Evolutionary conservation across 352 stramenopile genomes (phyloP).

Genomic region (Globisporangium rhizosaccharum): DNA sequence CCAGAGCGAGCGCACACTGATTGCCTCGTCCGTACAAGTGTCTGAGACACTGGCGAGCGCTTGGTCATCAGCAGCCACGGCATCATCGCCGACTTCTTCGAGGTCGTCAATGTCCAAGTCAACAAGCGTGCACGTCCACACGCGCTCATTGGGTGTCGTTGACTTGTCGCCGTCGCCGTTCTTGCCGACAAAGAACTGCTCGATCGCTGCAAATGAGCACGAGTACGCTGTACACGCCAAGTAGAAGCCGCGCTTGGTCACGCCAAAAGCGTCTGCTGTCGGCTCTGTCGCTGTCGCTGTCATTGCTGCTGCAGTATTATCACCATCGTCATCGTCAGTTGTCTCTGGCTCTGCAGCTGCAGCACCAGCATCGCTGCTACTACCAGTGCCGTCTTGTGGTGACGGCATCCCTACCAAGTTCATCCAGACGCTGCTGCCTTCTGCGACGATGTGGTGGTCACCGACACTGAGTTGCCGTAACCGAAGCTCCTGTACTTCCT

Average conservation of each 20-base stretch:
- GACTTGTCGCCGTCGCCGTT: neutral
- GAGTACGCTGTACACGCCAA: constrained; percentile 21
- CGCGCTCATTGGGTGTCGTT: neutral
- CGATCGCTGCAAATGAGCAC: constrained; percentile 24
- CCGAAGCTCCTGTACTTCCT: constrained; percentile 18
- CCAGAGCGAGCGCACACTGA: constrained; percentile 7
- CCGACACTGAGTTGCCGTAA: constrained; percentile 3
- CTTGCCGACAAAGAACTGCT: constrained; percentile 7
- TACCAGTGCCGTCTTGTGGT: constrained; percentile 3
- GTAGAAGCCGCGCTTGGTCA: constrained; percentile 14
- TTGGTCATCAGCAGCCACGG: neutral
- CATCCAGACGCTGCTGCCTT: constrained; percentile 69
- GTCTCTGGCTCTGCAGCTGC: constrained; percentile 10
- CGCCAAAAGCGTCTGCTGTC: neutral
- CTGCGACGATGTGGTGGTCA: constrained; percentile 13
- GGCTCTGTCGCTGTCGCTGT: neutral
- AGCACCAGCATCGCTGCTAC: neutral
- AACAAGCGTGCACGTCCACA: constrained; percentile 32
- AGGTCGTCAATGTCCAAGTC: constrained; percentile 56
- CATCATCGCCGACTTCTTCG: constrained; percentile 11
- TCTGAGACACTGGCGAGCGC: constrained; percentile 24
- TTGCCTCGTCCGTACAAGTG: constrained; percentile 24
- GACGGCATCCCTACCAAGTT: constrained; percentile 8
- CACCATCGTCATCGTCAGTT: constrained; percentile 1
- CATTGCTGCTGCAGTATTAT: neutral